Percentiles rank a stretch among this genome's conserved stretches.
phyloP scores from a whole-genome alignment of 2,329 filamentous ascomycete genomes.

The Fusarium haematococcum region DNA sequence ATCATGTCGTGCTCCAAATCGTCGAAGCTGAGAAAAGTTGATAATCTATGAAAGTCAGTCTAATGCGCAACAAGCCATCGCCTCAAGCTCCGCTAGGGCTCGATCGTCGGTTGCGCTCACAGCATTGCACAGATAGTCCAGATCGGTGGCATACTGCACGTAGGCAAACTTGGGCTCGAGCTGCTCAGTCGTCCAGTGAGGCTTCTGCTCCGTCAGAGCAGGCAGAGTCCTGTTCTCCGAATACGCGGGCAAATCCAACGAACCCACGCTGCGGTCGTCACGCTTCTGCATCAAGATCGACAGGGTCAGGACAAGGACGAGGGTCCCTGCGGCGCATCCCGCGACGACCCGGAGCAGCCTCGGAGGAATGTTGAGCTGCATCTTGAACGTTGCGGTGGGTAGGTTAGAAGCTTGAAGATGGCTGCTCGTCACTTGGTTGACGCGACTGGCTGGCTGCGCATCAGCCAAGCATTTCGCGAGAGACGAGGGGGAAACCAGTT shows the following conservation, averaged over 20 bases:
- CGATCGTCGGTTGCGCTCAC: neutral
- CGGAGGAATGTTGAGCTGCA: neutral
- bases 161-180: neutral
- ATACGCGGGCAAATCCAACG: neutral
- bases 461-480: neutral
- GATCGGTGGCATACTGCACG: neutral
- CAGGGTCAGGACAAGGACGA: neutral
- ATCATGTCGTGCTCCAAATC: neutral
- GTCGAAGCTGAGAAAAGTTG: neutral
- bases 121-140: neutral
- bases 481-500: neutral
- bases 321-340: neutral
- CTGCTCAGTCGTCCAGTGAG: neutral
- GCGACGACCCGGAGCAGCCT: neutral
- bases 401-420: neutral
- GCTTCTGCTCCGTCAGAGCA: neutral
- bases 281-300: neutral
- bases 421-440: neutral
- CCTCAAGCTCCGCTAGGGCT: neutral
- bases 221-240: neutral
- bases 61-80: neutral
- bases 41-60: neutral
- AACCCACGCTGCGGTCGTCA: neutral
- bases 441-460: neutral
- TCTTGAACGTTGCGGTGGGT: neutral